phyloP scores from a whole-genome alignment of 2,329 filamentous ascomycete species.

The Coccinonectria pachysandricola region DNA sequence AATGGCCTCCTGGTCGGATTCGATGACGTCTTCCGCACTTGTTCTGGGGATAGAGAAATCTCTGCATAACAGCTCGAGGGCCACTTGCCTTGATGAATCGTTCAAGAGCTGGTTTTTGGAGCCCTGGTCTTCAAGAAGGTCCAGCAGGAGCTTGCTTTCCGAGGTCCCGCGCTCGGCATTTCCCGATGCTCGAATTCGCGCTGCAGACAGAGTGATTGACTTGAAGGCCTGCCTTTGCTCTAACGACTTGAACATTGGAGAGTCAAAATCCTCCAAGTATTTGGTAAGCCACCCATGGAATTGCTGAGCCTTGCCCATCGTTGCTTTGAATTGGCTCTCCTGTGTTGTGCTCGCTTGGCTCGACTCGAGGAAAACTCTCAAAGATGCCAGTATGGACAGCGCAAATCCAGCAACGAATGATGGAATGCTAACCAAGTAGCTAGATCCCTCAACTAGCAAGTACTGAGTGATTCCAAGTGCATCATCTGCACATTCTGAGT shows the following conservation, averaged over 20 bases:
- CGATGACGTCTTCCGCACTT: conserved; percentile 53
- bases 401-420: conserved; percentile 75
- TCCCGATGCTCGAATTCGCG: conserved; percentile 54
- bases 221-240: conserved; percentile 48
- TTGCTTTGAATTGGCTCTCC: conserved; percentile 69
- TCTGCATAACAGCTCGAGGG: conserved; percentile 62
- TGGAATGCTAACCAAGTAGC: conserved; percentile 54
- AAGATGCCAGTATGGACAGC: conserved; percentile 67
- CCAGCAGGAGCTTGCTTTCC: conserved; percentile 73
- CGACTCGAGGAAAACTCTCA: conserved; percentile 65
- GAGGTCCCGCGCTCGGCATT: conserved; percentile 58
- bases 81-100: conserved; percentile 56
- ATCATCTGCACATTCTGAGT: conserved; percentile 84
- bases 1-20: conserved; percentile 53
- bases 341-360: conserved; percentile 73
- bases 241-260: conserved; percentile 37
- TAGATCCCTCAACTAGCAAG: conserved; percentile 57
- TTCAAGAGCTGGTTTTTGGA: conserved; percentile 56
- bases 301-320: conserved; percentile 60
- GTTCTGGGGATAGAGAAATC: conserved; percentile 52
- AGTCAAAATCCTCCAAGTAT: conserved; percentile 55
- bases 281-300: conserved; percentile 73
- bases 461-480: conserved; percentile 80
- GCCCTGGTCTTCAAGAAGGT: conserved; percentile 65
- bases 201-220: conserved; percentile 58